Evolutionary conservation across 768 basidiomycete genomes (phyloP).

Genomic region (Leccinum barrowsii): DNA sequence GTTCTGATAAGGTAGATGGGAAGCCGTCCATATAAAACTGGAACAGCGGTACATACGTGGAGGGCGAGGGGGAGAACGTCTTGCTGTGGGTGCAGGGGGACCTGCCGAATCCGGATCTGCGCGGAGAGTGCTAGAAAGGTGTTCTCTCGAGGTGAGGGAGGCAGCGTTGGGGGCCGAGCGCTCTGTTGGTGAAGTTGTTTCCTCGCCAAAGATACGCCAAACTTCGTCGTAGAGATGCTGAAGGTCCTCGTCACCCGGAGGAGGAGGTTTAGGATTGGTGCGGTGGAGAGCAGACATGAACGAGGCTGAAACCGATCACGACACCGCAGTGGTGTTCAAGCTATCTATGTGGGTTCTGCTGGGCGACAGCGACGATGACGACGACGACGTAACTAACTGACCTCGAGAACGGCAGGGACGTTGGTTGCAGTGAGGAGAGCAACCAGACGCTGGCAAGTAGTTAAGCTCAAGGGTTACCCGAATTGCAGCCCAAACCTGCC

Average conservation of each 20-base stretch:
- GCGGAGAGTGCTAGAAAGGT: conserved; percentile 17
- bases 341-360: not conserved
- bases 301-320: conserved; percentile 10
- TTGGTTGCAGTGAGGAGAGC: conserved; percentile 1
- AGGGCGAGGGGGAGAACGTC: conserved; percentile 18
- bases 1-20: conserved; percentile 6
- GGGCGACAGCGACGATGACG: not conserved
- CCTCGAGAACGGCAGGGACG: not conserved
- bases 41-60: conserved; percentile 18
- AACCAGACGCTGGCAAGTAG: not conserved
- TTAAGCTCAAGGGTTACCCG: not conserved
- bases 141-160: conserved; percentile 20
- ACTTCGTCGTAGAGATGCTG: conserved; percentile 75
- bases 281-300: conserved; percentile 36
- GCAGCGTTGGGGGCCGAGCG: conserved; percentile 18
- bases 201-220: conserved; percentile 62
- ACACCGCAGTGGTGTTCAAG: not conserved
- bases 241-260: conserved; percentile 66
- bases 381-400: not conserved
- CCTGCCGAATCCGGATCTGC: conserved; percentile 16
- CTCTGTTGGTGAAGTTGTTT: conserved; percentile 32
- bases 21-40: not conserved
- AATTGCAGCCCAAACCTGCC: not conserved
- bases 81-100: conserved; percentile 10
- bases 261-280: conserved; percentile 32